Conservation (phyloP, 2,329 filamentous ascomycete genomes). For the Metarhizium humberi region DNA sequence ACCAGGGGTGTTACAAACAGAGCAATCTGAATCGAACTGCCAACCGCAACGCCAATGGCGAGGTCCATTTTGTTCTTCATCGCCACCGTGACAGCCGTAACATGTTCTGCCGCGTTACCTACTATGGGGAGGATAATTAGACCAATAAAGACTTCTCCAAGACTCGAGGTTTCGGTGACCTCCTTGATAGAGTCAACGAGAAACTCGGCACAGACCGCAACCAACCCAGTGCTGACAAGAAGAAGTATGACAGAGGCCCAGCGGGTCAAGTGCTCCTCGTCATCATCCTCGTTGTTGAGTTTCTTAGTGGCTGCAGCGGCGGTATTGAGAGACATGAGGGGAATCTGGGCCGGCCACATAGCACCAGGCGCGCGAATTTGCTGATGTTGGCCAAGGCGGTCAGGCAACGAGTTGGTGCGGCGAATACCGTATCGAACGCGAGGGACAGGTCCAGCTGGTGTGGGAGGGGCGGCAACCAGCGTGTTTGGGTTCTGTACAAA, state of each 20-base stretch:
- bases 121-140: slow-evolving; percentile 65
- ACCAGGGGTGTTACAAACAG: slow-evolving; percentile 62
- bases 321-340: slow-evolving; percentile 26
- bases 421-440: slow-evolving; percentile 56
- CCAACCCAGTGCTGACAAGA: slow-evolving; percentile 53
- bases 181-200: slow-evolving; percentile 59
- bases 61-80: slow-evolving; percentile 71
- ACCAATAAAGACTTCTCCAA: slow-evolving; percentile 61
- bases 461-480: slow-evolving; percentile 12
- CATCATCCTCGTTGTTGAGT: slow-evolving; percentile 24
- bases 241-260: slow-evolving; percentile 51
- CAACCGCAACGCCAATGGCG: slow-evolving; percentile 62
- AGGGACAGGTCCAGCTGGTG: slow-evolving; percentile 38
- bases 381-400: slow-evolving; percentile 44
- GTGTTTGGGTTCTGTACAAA: slow-evolving; percentile 42
- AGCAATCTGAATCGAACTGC: slow-evolving; percentile 63
- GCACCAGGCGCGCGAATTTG: slow-evolving; percentile 38
- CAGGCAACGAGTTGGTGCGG: slow-evolving; percentile 65
- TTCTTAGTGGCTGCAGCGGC: slow-evolving; percentile 17
- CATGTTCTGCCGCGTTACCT: slow-evolving; percentile 65
- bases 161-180: slow-evolving; percentile 43
- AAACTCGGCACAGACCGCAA: slow-evolving; percentile 61
- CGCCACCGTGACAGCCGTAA: slow-evolving; percentile 61
- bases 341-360: slow-evolving; percentile 38
- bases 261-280: slow-evolving; percentile 42